Percentiles rank a stretch among this genome's conserved stretches.
phyloP scores from a whole-genome alignment of 805 yeast species.

The Saccharomycopsis fermentans region DNA sequence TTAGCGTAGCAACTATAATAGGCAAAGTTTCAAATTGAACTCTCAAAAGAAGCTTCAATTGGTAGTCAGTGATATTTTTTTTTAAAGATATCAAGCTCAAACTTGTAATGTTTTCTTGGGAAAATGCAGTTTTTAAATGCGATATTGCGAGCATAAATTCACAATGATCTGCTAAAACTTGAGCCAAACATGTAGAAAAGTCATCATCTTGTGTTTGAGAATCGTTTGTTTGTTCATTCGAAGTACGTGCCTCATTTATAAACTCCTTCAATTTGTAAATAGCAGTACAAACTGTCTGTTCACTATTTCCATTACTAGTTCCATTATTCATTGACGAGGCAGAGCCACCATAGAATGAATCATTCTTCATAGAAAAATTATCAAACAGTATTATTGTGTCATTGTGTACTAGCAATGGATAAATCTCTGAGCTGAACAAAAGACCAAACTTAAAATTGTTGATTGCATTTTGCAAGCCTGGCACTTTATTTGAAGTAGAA shows the following conservation, averaged over 20 bases:
- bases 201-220: neutral
- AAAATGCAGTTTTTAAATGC: neutral
- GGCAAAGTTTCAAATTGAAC: neutral
- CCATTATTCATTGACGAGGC: neutral
- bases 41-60: neutral
- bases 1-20: neutral
- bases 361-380: neutral
- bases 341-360: neutral
- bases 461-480: slow-evolving; percentile 16
- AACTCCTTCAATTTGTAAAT: neutral
- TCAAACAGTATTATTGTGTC: neutral
- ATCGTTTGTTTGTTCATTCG: neutral
- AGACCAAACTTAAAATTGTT: slow-evolving; percentile 23
- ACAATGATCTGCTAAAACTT: neutral
- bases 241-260: neutral
- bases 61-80: neutral
- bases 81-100: neutral
- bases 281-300: neutral
- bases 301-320: neutral
- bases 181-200: neutral
- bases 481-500: neutral
- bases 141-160: neutral
- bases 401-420: neutral
- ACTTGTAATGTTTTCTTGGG: neutral
- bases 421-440: neutral